phyloP scores from a whole-genome alignment of 352 stramenopile species.

The Thalassiosira ordinaria region DNA sequence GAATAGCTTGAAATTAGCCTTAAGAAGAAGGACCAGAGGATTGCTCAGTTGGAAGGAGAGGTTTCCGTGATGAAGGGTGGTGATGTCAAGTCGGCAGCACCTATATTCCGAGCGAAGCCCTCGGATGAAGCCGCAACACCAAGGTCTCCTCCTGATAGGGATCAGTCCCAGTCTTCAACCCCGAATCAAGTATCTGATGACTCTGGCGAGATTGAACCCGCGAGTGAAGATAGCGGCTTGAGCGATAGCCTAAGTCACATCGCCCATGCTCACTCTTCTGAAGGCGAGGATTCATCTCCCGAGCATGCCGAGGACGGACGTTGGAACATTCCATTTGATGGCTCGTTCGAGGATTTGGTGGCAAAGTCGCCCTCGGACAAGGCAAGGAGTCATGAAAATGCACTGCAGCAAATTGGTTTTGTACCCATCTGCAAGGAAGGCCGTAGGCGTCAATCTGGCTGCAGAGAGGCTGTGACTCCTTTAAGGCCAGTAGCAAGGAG shows the following conservation, averaged over 20 bases:
- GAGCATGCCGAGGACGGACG: constrained; percentile 11
- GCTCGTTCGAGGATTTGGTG: constrained; percentile 20
- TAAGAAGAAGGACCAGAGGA: constrained; percentile 28
- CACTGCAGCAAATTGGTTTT: constrained; percentile 43
- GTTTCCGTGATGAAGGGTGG: not conserved
- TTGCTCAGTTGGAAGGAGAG: constrained; percentile 25
- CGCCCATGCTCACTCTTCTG: constrained; percentile 1
- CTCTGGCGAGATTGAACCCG: constrained; percentile 19
- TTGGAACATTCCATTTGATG: constrained; percentile 58
- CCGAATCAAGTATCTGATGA: constrained; percentile 49
- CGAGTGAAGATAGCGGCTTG: constrained; percentile 17
- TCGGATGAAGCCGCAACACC: not conserved
- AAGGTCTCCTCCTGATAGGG: not conserved
- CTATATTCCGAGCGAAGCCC: constrained; percentile 14
- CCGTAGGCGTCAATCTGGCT: not conserved
- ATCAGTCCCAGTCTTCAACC: not conserved
- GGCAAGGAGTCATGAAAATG: not conserved
- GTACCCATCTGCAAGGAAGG: constrained; percentile 24
- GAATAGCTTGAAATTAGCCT: constrained; percentile 33
- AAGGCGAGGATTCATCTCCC: not conserved
- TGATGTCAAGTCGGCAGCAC: not conserved
- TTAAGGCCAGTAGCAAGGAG: constrained; percentile 22
- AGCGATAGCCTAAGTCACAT: constrained; percentile 17
- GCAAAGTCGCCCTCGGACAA: constrained; percentile 15
- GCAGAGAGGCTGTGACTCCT: not conserved